Evolutionary conservation across 345 rosid genomes (phyloP).

Genomic region (Pistacia integerrima): DNA sequence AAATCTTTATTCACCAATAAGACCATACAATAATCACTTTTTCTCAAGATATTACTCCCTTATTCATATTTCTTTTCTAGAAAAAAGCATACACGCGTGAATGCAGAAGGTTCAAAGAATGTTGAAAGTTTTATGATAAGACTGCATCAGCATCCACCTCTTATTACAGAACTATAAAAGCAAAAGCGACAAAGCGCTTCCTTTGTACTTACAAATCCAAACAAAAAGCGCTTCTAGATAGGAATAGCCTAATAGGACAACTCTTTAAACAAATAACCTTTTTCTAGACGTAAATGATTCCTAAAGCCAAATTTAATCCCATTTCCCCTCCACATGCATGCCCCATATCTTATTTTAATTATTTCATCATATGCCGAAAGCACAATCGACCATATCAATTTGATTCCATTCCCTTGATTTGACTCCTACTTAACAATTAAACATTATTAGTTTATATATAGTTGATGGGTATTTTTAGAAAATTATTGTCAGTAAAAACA

Average conservation of each 20-base stretch:
- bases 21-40: too few species aligned
- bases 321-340: neutral
- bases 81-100: neutral
- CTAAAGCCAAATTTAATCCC: neutral
- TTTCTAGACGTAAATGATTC: neutral
- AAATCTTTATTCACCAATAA: too few species aligned
- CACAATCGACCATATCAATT: neutral
- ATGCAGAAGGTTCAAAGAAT: conserved; percentile 2
- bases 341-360: neutral
- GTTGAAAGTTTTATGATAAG: neutral
- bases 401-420: neutral
- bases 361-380: neutral
- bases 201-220: too few species aligned
- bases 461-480: too few species aligned
- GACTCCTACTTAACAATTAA: neutral
- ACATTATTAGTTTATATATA: too few species aligned
- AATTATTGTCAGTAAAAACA: too few species aligned
- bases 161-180: neutral
- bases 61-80: neutral
- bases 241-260: neutral
- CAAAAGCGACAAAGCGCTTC: neutral
- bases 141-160: neutral
- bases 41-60: too few species aligned
- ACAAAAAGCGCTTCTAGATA: neutral
- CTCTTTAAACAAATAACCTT: too few species aligned